A percentile compares a stretch with the other conserved stretches of the same genome.
Conservation (phyloP, 106 monocot genomes). For the Allium sativum region DNA sequence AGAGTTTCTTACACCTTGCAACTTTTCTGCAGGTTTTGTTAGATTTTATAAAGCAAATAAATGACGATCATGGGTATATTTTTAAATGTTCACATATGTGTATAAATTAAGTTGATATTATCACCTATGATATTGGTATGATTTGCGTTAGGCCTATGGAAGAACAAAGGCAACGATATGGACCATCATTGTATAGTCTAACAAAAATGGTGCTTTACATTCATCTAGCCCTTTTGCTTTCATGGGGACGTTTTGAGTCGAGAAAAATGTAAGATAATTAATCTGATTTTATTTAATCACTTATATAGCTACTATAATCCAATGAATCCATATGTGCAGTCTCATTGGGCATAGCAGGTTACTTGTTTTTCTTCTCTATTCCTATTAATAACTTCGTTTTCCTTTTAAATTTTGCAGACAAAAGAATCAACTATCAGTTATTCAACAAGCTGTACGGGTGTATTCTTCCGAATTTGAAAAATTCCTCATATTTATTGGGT, state of each 20-base stretch:
- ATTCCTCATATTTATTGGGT: constrained; percentile 83
- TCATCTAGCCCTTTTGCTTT: constrained; percentile 56
- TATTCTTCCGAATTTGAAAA: constrained; percentile 75
- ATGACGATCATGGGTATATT: constrained; percentile 91
- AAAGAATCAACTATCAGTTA: constrained; percentile 35
- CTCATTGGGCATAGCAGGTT: background rate
- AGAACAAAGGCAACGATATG: constrained; percentile 94
- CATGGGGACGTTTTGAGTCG: constrained; percentile 47
- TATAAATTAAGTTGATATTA: background rate
- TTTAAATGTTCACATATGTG: background rate
- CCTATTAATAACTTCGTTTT: background rate
- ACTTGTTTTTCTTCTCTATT: background rate
- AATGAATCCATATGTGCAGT: no score
- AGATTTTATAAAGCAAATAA: constrained; percentile 84
- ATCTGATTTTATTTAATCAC: background rate
- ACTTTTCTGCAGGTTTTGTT: constrained; percentile 75
- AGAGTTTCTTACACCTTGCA: no score
- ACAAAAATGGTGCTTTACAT: constrained; percentile 66
- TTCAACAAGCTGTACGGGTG: constrained; percentile 55
- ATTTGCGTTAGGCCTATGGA: constrained; percentile 74
- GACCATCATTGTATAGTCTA: constrained; percentile 69
- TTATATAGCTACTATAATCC: background rate
- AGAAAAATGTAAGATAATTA: constrained; percentile 49
- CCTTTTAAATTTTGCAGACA: constrained; percentile 34
- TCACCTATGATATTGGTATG: background rate